A percentile compares a stretch with the other conserved stretches of the same genome.
phyloP scores from a whole-genome alignment of 768 basidiomycete species.

The Mycena pura region DNA sequence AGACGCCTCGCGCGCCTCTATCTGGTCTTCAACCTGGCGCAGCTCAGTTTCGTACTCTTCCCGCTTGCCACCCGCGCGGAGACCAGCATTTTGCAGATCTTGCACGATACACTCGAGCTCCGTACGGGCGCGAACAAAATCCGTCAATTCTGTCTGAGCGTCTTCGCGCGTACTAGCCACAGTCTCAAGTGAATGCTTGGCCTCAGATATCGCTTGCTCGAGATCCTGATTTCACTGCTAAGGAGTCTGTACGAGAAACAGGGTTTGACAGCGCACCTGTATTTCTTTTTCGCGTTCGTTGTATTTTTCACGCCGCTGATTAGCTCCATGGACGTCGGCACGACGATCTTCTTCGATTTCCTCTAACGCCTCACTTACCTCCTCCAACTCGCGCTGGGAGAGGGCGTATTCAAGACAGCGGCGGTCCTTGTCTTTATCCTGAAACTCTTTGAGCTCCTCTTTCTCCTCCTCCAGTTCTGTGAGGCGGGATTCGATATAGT shows the following conservation, averaged over 20 bases:
- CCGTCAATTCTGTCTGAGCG: conserved; percentile 82
- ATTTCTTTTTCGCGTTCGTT: conserved; percentile 85
- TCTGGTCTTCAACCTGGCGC: conserved; percentile 59
- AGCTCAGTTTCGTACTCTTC: conserved; percentile 73
- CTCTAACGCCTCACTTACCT: conserved; percentile 84
- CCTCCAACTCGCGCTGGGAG: conserved; percentile 89
- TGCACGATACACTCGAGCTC: conserved; percentile 85
- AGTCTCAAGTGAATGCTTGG: conserved; percentile 75
- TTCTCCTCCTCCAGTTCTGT: conserved; percentile 97
- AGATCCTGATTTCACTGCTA: conserved; percentile 56
- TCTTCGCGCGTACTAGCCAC: conserved; percentile 74
- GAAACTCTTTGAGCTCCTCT: conserved; percentile 95
- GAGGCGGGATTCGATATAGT: conserved; percentile 90
- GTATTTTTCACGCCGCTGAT: conserved; percentile 82
- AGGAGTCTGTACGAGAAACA: neutral
- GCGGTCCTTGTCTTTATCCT: conserved; percentile 93
- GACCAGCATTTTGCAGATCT: conserved; percentile 74
- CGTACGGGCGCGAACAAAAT: conserved; percentile 83
- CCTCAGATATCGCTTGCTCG: conserved; percentile 73
- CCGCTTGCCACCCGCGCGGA: conserved; percentile 68
- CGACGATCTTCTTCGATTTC: conserved; percentile 85
- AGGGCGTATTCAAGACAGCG: conserved; percentile 95
- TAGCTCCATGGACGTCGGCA: conserved; percentile 84
- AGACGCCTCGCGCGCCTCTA: conserved; percentile 65
- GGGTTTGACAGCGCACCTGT: conserved; percentile 57